Evolutionary conservation across 371 early-diverging fungal species (phyloP), one percentile per base, ranked within the genome.

Genomic region (Lichtheimia ramosa): DNA sequence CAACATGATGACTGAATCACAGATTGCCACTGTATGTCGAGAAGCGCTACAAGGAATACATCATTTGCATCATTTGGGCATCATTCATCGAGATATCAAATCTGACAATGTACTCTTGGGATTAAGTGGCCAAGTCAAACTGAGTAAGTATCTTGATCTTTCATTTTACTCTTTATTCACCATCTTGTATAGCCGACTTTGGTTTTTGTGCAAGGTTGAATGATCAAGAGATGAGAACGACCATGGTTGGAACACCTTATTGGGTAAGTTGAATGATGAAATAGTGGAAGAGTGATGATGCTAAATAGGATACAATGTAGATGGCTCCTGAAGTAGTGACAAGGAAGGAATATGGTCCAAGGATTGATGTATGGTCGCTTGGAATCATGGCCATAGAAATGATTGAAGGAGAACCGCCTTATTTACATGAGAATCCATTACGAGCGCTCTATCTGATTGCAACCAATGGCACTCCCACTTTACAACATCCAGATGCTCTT

Each of bases 21-120:
- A 96, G 67, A 96, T 97, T 61, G 96, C 96, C 6, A 88, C 93
- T 8, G 93, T 97, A 13, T 93, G 94, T 54, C 80, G 85, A 27
- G 96, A 96, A 82, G 88, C 92, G 3, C 74, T 97, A 25, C 75
- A 95, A 64, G 99, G 96, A 12, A 74, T 99, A 48, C 83, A 81
- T 61, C 97, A 95, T 70, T 74, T 98, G 58, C 99, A 99, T 64
- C 89, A 91, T 15, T 89, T 92, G 64, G 92, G 93, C 24, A 92
- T 99, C 28, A 96, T 97, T 67, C 97, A 97, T 75, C 86, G 99
- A 59, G 98, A 99, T 75, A 95, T 99, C 77, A 97, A 98, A 79
- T 91, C 93, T 55, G 98, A 98, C 71, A 99, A 99, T 71, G 85
- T 98, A 24, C 76, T 98, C 51, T 74, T 99, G 27, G 83, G 89